Evolutionary conservation across 257 asterid genomes (phyloP).

Genomic region (Solanum piurae): DNA sequence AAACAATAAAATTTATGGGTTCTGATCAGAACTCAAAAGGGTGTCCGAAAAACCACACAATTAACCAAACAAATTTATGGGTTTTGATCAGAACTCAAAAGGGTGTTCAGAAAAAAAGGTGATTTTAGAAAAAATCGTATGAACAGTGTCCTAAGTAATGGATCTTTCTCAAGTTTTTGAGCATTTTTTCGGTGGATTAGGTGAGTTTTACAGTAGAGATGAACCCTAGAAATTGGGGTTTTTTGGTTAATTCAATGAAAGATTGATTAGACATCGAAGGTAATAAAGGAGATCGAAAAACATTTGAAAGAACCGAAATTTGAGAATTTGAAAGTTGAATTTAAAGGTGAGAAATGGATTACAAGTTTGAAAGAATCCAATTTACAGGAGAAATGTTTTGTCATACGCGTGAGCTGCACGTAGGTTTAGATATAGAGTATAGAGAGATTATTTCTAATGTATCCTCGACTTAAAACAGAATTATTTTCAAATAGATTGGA

Average conservation of each 20-base stretch:
- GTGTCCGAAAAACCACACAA: neutral
- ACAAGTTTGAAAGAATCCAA: neutral
- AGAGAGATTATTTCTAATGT: rapidly evolving
- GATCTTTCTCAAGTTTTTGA: neutral
- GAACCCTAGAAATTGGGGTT: neutral
- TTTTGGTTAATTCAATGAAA: neutral
- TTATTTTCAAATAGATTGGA: rapidly evolving
- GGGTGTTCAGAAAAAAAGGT: neutral
- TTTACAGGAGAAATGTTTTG: neutral
- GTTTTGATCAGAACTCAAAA: neutral
- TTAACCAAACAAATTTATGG: neutral
- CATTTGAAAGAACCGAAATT: neutral
- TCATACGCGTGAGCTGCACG: neutral
- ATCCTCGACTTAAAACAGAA: rapidly evolving
- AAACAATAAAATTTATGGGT: neutral
- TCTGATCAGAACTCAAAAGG: neutral
- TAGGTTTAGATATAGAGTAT: neutral
- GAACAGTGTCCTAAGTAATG: neutral
- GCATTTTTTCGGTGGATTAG: neutral
- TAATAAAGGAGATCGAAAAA: neutral
- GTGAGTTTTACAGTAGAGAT: neutral
- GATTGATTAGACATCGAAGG: neutral
- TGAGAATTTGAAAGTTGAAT: neutral
- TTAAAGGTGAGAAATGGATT: neutral
- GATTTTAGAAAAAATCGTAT: neutral